Percentiles rank a stretch among this genome's conserved stretches.
These are phyloP conservation scores for Monilinia aucupariae DNA, from an alignment of 2,329 filamentous ascomycete species.

Conservation along the genomic window DNA sequence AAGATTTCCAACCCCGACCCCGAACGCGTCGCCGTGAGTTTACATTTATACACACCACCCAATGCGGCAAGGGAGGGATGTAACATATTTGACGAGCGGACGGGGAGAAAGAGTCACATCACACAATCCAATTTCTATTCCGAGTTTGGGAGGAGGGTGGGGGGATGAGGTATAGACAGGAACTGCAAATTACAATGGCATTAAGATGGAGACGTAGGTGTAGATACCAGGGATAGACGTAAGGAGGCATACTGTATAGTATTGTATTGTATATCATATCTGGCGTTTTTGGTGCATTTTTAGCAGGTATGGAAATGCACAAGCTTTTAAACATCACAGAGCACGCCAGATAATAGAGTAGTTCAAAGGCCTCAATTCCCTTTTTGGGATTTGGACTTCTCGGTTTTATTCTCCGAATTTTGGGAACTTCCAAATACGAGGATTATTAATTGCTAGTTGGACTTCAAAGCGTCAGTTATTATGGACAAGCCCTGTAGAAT, in stretches of 20 bases:
- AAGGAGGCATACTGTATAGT: background rate
- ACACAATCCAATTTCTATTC: constrained; percentile 69
- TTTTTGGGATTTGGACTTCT: background rate
- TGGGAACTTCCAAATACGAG: too few relatives aligned
- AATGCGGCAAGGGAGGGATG: constrained; percentile 81
- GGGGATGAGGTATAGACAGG: background rate
- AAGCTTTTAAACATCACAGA: background rate
- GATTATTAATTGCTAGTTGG: background rate
- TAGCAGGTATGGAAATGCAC: background rate
- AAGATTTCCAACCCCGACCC: constrained; percentile 69
- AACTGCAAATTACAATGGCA: background rate
- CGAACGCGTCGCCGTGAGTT: constrained; percentile 71
- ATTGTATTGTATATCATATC: background rate
- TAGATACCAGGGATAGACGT: background rate
- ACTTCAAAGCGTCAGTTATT: background rate
- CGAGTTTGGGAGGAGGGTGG: constrained; percentile 42
- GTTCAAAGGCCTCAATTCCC: background rate
- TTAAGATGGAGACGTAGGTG: background rate
- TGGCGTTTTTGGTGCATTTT: background rate
- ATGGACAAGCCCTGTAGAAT: background rate
- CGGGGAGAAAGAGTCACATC: constrained; percentile 67
- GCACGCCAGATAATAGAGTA: background rate
- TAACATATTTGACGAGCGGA: constrained; percentile 72
- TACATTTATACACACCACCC: constrained; percentile 85
- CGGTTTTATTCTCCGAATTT: too few relatives aligned